Conservation (phyloP, 441 rosid genomes). For the Populus hybrid region DNA sequence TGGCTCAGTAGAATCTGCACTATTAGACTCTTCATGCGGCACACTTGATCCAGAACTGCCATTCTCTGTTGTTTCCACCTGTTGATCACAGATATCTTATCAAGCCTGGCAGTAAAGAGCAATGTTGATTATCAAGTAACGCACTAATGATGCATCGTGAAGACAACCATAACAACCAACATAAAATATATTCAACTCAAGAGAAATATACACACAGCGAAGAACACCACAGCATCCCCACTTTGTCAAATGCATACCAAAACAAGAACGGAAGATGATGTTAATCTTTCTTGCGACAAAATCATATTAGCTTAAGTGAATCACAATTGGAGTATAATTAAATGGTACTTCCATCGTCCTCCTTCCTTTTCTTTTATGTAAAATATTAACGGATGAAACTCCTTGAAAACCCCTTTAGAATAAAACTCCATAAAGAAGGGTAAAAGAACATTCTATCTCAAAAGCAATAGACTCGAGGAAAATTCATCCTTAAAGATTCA, state of each 20-base stretch:
- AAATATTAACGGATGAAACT: too few relatives aligned
- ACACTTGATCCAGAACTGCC: constrained; percentile 25
- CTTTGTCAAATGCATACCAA: background rate
- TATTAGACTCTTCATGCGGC: constrained; percentile 14
- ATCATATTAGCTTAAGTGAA: background rate
- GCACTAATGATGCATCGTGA: background rate
- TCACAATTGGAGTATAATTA: background rate
- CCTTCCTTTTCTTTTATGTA: background rate
- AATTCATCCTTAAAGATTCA: background rate
- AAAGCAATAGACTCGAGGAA: background rate
- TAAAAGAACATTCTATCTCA: background rate
- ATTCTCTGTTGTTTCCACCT: constrained; percentile 44
- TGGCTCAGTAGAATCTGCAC: constrained; percentile 24
- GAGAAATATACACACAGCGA: background rate
- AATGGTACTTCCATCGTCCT: background rate
- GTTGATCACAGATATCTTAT: constrained; percentile 25
- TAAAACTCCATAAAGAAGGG: background rate
- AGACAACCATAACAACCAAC: background rate
- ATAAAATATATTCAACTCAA: too few relatives aligned
- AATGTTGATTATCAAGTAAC: constrained; percentile 5
- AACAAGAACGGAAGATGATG: background rate
- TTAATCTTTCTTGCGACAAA: background rate
- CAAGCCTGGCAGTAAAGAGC: constrained; percentile 20
- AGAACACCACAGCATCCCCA: background rate
- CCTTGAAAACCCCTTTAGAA: background rate